These are phyloP conservation scores for Fusarium dimerum DNA, from an alignment of 2,329 filamentous ascomycete genomes.

Conservation along the genomic window DNA sequence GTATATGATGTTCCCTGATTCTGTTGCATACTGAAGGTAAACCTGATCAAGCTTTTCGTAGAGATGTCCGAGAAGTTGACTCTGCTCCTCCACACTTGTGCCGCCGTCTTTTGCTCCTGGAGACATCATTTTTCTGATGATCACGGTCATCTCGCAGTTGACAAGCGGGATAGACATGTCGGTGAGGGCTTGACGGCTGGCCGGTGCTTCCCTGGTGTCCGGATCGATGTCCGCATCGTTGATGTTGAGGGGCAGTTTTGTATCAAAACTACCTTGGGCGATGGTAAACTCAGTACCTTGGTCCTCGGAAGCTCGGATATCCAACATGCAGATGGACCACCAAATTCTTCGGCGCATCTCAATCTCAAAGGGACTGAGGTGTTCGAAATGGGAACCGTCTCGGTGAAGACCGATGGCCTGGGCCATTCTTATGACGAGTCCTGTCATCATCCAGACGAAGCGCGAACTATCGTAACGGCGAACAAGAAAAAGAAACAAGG, in stretches of 20 bases:
- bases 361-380: slow-evolving; percentile 59
- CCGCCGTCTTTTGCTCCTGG: slow-evolving; percentile 29
- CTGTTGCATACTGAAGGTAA: slow-evolving; percentile 42
- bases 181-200: slow-evolving; percentile 51
- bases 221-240: slow-evolving; percentile 54
- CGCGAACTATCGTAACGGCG: slow-evolving; percentile 52
- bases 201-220: slow-evolving; percentile 48
- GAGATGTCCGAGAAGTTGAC: slow-evolving; percentile 45
- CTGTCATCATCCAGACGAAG: slow-evolving; percentile 65
- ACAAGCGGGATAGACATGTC: slow-evolving; percentile 50
- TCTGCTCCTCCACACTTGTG: slow-evolving; percentile 42
- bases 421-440: slow-evolving; percentile 58
- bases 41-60: slow-evolving; percentile 43
- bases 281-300: slow-evolving; percentile 55
- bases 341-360: slow-evolving; percentile 65
- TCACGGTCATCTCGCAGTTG: slow-evolving; percentile 37
- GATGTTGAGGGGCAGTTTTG: slow-evolving; percentile 56
- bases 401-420: slow-evolving; percentile 57
- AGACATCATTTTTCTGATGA: slow-evolving; percentile 41
- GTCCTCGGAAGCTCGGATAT: slow-evolving; percentile 61
- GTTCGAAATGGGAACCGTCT: slow-evolving; percentile 54
- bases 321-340: slow-evolving; percentile 61
- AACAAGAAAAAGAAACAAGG: slow-evolving; percentile 57
- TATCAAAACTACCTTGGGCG: slow-evolving; percentile 49
- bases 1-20: slow-evolving; percentile 33